A percentile compares a stretch with the other conserved stretches of the same genome.
phyloP scores from a whole-genome alignment of 805 yeast species.

The Nakazawaea wickerhamii region DNA sequence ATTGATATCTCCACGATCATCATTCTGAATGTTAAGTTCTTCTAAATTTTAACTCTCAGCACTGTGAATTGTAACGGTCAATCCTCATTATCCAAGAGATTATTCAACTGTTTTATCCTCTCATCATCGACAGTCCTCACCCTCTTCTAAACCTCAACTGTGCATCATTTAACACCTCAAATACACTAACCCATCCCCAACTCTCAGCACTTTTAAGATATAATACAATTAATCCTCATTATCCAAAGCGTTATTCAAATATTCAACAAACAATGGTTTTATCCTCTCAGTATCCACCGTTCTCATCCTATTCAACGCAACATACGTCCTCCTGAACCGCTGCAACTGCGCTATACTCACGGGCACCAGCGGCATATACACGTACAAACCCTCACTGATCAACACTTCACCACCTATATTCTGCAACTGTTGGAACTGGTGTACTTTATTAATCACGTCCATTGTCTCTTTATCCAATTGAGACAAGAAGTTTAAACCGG shows the following conservation, averaged over 20 bases:
- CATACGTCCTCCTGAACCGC: conserved; percentile 75
- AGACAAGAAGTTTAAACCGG: conserved; percentile 69
- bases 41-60: no score
- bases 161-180: no score
- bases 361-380: conserved; percentile 57
- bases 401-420: conserved; percentile 44
- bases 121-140: no score
- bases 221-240: conserved; percentile 19
- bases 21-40: no score
- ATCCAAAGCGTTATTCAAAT: conserved; percentile 57
- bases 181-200: no score
- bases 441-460: conserved; percentile 53
- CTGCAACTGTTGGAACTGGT: conserved; percentile 55
- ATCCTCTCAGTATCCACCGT: conserved; percentile 67
- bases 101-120: no score
- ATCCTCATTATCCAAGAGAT: no score
- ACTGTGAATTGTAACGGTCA: no score
- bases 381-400: conserved; percentile 35
- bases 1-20: no score
- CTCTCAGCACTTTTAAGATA: no score
- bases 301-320: conserved; percentile 75
- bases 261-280: conserved; percentile 69
- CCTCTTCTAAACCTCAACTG: no score
- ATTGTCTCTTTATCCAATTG: conserved; percentile 71
- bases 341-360: conserved; percentile 76